Base-by-base conservation (phyloP, 2,329 filamentous ascomycete species). In the Hypoxylon rubiginosum region DNA sequence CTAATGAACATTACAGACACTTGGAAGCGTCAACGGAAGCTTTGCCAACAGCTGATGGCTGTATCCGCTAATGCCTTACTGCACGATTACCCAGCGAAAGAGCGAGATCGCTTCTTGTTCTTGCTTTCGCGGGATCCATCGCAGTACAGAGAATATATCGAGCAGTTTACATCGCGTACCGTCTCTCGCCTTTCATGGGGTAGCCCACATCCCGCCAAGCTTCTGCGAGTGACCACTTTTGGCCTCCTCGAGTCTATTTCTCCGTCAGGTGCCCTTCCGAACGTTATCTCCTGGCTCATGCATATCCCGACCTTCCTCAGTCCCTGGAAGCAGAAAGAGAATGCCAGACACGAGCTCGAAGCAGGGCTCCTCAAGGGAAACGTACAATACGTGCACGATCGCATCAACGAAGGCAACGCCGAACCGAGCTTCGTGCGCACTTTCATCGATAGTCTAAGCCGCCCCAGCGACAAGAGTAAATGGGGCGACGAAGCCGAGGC, bases 1-100 rank as follows among this genome's bases (percentile, higher is more conserved):
- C 64, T 63, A 59, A 68, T 39, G 5, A 24, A 26, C 5, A 7
- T 17, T 32, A 3, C 28, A 82, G 82, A 83, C 4, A 83, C 78
- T 3, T 85, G 83, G 83, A 83, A 80, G 70, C 78, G 82, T n/a
- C 82, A 84, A 69, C 78, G 82, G 7, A 83, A 80, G 72, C 78
- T 83, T 21, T 80, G 79, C 63, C 78, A 80, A 56, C 78, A 81
- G 63, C 73, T 84, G 15, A 84, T 84, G 81, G 72, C 77, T 28
- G 71, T 72, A 43, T 78, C 77, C 19, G 73, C 78, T 11, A 76
- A 77, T n/a, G 73, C 71, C 1, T 76, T 74, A 1, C 74, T 84
- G 4, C 80, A 83, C 69, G 71, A 73, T 11, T 84, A 84, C 63
- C 82, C 82, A 2, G 76, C 77, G 0, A 75, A 75, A 43, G 82